These are phyloP conservation scores for Priceomyces fermenticarens DNA, from an alignment of 805 yeast genomes.

Conservation along the genomic window DNA sequence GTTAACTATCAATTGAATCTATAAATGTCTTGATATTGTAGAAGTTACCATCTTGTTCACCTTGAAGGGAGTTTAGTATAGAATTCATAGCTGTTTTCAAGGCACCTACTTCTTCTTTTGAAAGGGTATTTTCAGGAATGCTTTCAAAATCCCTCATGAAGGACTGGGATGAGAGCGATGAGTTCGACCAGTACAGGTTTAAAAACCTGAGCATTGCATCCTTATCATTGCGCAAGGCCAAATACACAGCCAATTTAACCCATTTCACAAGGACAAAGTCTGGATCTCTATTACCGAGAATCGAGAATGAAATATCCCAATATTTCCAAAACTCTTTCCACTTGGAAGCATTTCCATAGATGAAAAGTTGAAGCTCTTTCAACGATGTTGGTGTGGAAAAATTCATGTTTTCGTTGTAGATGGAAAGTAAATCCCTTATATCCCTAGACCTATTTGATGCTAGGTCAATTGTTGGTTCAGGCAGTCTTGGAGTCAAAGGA, in stretches of 20 bases:
- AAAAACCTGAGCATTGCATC: conserved; percentile 26
- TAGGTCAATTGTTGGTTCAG: conserved; percentile 10
- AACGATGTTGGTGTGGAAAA: conserved; percentile 15
- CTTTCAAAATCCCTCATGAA: conserved; percentile 19
- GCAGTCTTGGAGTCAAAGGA: conserved; percentile 4
- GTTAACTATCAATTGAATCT: conserved; percentile 5
- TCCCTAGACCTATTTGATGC: conserved; percentile 31
- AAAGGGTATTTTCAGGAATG: conserved; percentile 14
- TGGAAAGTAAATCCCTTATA: conserved; percentile 22
- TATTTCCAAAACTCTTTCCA: conserved; percentile 39
- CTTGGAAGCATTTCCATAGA: conserved; percentile 36
- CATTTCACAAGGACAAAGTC: conserved; percentile 14
- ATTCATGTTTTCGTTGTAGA: conserved; percentile 14
- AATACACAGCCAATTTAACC: conserved; percentile 33
- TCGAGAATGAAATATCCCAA: conserved; percentile 27
- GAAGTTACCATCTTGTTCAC: conserved; percentile 4
- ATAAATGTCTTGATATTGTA: conserved; percentile 9
- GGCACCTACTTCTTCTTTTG: conserved; percentile 19
- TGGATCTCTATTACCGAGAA: conserved; percentile 3
- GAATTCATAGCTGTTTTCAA: conserved; percentile 18
- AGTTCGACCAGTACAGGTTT: conserved; percentile 25
- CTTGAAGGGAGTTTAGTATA: conserved; percentile 15
- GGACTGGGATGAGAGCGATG: conserved; percentile 19
- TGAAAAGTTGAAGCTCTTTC: conserved; percentile 31
- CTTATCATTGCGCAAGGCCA: conserved; percentile 25